Base-by-base conservation (phyloP, 2,329 filamentous ascomycete genomes). In the Pseudogymnoascus sp. region DNA sequence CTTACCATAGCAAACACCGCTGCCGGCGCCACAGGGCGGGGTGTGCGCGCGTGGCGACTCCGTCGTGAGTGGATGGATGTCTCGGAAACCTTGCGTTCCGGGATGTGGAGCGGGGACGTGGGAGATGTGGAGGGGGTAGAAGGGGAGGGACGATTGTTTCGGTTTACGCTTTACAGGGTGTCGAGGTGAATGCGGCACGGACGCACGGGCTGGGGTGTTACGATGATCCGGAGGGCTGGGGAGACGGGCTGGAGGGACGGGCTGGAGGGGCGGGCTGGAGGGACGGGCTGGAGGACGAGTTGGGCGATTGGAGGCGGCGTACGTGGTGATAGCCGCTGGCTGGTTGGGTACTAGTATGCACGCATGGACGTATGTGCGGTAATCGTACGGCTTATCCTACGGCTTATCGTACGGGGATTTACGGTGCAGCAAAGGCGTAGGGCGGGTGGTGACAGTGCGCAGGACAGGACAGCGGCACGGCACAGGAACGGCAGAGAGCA, bases 141-240 rank as follows among this genome's bases (percentile, higher is more conserved):
- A 37, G 42, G 21, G 21, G 5, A 31, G 28, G 18, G 38, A 37
- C n/a, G 37, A n/a, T 16, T 42, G 43, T 49, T 49, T 49, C 21
- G 43, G 5, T 49, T 49, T 49, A n/a, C 42, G 42, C 42, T 46
- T 46, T 49, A 49, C 43, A 49, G 43, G 43, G 43, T 49, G 43
- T 49, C 18, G 42, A 23, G 8, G 21, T 49, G 43, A 49, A 25
- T n/a, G 43, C 21, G 43, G 43, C 12, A 49, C 43, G 43, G 43
- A 25, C 14, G 36, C 28, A 31, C 28, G 28, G 36, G 34, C 11
- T 36, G 9, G 34, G 9, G n/a, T 36, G 34, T 36, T 36, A n/a
- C 12, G 37, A 42, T n/a, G 43, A 25, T 49, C 21, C 21, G 21
- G 21, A 28, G 28, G 38, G 16, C 14, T 14, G 28, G 28, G 28